phyloP scores from a whole-genome alignment of 768 basidiomycete genomes.

The Lentinus brumalis region DNA sequence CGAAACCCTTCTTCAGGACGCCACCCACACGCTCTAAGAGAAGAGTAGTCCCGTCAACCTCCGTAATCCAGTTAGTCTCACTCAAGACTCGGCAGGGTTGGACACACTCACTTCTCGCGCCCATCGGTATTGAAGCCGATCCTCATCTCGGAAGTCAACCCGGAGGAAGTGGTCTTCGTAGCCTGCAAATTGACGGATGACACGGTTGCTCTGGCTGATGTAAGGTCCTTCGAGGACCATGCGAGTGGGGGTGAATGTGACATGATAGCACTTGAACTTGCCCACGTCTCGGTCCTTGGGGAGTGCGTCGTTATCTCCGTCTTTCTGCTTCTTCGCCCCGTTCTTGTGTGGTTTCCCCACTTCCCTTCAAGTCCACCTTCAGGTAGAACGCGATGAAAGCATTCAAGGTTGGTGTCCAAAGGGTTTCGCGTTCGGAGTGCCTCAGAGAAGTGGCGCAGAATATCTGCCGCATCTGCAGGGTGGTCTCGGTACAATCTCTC shows the following conservation, averaged over 20 bases:
- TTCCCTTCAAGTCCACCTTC: not conserved
- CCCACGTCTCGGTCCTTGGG: slow-evolving; percentile 19
- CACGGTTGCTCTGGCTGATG: slow-evolving; percentile 73
- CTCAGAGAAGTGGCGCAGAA: slow-evolving; percentile 59
- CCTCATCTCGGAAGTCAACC: slow-evolving; percentile 85
- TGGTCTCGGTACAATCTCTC: slow-evolving; percentile 37
- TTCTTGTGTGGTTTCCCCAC: slow-evolving; percentile 11
- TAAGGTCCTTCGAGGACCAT: slow-evolving; percentile 78
- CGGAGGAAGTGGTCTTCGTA: slow-evolving; percentile 74
- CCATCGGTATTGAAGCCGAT: slow-evolving; percentile 74
- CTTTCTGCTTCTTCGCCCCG: not conserved
- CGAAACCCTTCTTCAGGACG: slow-evolving; percentile 54
- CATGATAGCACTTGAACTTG: slow-evolving; percentile 69
- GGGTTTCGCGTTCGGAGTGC: slow-evolving; percentile 46
- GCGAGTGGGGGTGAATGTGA: slow-evolving; percentile 42
- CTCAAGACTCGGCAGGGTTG: not conserved
- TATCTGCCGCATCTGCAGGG: slow-evolving; percentile 41
- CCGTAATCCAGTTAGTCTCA: not conserved
- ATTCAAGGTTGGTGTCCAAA: slow-evolving; percentile 43
- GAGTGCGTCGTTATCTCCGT: not conserved
- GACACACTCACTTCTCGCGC: slow-evolving; percentile 49
- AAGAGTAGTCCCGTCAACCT: slow-evolving; percentile 32
- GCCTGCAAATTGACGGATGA: slow-evolving; percentile 67
- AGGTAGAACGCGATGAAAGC: slow-evolving; percentile 44
- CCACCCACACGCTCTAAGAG: slow-evolving; percentile 30